Conservation (phyloP, 176 grass and related monocot genomes). For the Areca catechu region DNA sequence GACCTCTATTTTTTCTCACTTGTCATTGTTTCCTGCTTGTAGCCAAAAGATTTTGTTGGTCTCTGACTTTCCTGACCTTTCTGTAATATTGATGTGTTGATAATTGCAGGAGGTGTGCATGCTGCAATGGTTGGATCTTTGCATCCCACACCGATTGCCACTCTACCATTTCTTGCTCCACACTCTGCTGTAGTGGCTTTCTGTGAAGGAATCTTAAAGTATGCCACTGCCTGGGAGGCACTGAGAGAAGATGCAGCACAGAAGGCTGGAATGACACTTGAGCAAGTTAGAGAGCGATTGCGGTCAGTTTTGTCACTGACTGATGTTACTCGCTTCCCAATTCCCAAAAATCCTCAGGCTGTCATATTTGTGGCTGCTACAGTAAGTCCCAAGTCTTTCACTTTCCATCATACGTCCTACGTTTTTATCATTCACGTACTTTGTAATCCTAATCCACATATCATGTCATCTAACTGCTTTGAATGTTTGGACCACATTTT, state of each 20-base stretch:
- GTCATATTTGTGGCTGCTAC: slow-evolving; percentile 23
- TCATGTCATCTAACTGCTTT: too few species aligned
- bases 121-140: slow-evolving; percentile 96
- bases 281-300: slow-evolving; percentile 74
- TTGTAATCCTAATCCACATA: too few species aligned
- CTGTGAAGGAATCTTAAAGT: slow-evolving; percentile 73
- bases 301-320: slow-evolving; percentile 76
- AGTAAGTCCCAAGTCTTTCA: slow-evolving; percentile 3
- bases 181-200: slow-evolving; percentile 91
- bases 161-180: slow-evolving; percentile 89
- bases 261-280: slow-evolving; percentile 7
- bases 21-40: too few species aligned
- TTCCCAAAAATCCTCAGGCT: slow-evolving; percentile 22
- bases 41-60: too few species aligned
- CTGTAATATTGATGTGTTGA: neutral
- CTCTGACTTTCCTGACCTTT: too few species aligned
- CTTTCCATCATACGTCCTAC: too few species aligned
- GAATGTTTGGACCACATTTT: too few species aligned
- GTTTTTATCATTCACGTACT: too few species aligned
- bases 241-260: slow-evolving; percentile 69
- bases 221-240: slow-evolving; percentile 80
- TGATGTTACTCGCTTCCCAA: slow-evolving; percentile 78
- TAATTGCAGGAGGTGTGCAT: slow-evolving; percentile 65
- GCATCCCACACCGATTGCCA: slow-evolving; percentile 88
- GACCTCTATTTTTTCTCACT: too few species aligned